These are phyloP conservation scores for Aegilops speltoides DNA, from an alignment of 176 grass and related monocot species.

Conservation along the genomic window DNA sequence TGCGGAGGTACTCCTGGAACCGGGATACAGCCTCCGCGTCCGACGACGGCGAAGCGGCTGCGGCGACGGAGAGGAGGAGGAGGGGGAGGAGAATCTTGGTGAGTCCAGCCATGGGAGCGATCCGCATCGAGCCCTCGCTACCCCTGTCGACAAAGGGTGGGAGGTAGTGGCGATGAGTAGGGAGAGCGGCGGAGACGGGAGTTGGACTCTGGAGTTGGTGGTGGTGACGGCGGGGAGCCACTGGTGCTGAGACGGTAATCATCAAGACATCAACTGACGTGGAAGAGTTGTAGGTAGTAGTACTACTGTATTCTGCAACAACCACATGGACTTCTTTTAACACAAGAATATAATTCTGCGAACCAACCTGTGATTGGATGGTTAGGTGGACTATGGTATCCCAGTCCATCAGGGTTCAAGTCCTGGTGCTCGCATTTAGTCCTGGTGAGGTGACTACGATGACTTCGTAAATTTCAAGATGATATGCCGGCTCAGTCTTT, in stretches of 20 bases:
- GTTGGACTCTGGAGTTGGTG: neutral
- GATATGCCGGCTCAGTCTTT: too few species aligned
- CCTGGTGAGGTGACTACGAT: too few species aligned
- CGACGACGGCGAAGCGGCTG: conserved; percentile 21
- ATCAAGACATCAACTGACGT: neutral
- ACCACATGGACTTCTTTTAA: too few species aligned
- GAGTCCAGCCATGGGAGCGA: conserved; percentile 9
- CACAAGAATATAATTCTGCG: too few species aligned
- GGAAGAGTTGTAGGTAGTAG: too few species aligned
- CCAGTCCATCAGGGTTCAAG: too few species aligned
- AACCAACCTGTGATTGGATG: too few species aligned
- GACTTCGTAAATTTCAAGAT: too few species aligned
- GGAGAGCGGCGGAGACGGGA: neutral
- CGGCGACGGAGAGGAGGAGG: neutral
- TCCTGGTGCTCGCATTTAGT: too few species aligned
- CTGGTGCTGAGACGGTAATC: neutral
- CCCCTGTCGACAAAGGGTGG: neutral
- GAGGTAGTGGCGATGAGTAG: neutral
- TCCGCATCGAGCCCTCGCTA: neutral
- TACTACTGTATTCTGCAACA: too few species aligned
- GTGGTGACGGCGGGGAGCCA: neutral
- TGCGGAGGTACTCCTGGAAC: conserved; percentile 96
- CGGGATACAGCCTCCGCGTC: conserved; percentile 66
- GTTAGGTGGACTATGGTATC: too few species aligned
- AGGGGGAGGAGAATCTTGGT: conserved; percentile 23